Evolutionary conservation across 371 early-diverging fungal genomes (phyloP).

Genomic region (Parasitella parasitica): DNA sequence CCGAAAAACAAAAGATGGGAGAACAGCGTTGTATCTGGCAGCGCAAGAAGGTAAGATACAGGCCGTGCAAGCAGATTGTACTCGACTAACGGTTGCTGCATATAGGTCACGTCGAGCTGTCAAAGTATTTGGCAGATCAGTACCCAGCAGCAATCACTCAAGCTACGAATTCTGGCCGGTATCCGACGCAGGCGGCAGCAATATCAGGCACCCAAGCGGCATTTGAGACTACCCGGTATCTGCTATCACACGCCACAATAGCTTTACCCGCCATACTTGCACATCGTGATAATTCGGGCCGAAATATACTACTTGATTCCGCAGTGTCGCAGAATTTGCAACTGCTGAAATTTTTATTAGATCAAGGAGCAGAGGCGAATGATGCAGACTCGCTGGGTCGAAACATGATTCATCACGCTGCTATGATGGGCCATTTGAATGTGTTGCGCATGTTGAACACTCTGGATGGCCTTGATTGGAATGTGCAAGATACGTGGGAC

Average conservation of each 20-base stretch:
- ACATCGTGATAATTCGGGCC: slow-evolving; percentile 49
- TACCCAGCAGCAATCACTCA: slow-evolving; percentile 34
- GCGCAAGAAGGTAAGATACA: slow-evolving; percentile 50
- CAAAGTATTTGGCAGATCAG: slow-evolving; percentile 34
- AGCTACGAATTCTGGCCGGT: slow-evolving; percentile 44
- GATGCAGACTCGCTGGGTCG: slow-evolving; percentile 45
- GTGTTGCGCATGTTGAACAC: slow-evolving; percentile 23
- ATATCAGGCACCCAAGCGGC: neutral
- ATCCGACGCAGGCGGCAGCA: slow-evolving; percentile 52
- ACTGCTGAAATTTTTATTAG: slow-evolving; percentile 31
- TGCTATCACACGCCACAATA: slow-evolving; percentile 21
- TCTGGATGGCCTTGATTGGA: slow-evolving; percentile 18
- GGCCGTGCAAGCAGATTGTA: too few species aligned
- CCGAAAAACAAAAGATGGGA: slow-evolving; percentile 41
- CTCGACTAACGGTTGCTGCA: too few species aligned
- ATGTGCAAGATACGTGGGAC: slow-evolving; percentile 49
- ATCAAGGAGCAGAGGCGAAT: slow-evolving; percentile 36
- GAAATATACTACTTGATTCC: slow-evolving; percentile 42
- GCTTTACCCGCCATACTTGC: slow-evolving; percentile 7
- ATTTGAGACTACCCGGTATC: slow-evolving; percentile 19
- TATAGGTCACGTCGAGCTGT: slow-evolving; percentile 44
- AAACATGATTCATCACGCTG: slow-evolving; percentile 48
- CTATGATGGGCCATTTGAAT: slow-evolving; percentile 46
- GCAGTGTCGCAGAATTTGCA: slow-evolving; percentile 37
- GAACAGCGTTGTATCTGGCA: slow-evolving; percentile 55